A percentile compares a stretch with the other conserved stretches of the same genome.
Evolutionary conservation across 2,329 filamentous ascomycete genomes (phyloP).

Genomic region (Teratosphaeria gauchensis): DNA sequence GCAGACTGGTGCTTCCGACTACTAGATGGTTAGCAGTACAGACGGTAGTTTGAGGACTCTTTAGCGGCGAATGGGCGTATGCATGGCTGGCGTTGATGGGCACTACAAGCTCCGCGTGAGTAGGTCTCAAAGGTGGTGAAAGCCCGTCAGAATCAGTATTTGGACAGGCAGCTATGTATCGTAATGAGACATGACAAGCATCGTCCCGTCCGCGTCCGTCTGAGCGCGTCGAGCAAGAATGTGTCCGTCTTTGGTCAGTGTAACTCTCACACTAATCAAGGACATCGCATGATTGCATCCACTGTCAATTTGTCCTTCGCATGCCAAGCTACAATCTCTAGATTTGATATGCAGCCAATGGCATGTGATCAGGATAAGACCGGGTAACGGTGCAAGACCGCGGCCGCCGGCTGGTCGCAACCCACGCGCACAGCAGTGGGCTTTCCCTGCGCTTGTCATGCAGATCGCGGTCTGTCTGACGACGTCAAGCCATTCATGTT

Average conservation of each 20-base stretch:
- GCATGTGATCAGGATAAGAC: not conserved
- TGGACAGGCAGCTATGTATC: not conserved
- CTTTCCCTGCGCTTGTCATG: not conserved
- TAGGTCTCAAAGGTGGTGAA: not conserved
- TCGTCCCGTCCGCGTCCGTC: not conserved
- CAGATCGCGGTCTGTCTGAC: not conserved
- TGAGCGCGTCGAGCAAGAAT: not conserved
- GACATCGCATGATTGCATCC: not conserved
- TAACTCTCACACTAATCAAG: too few species aligned
- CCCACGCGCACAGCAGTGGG: not conserved
- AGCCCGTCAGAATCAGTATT: not conserved
- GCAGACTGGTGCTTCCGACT: constrained; percentile 63
- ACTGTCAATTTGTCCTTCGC: not conserved
- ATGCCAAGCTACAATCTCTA: not conserved
- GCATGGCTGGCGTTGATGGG: not conserved
- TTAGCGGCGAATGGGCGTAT: not conserved
- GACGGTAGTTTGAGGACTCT: not conserved
- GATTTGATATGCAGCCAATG: not conserved
- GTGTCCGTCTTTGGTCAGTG: not conserved
- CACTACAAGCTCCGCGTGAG: not conserved
- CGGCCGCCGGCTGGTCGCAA: not conserved
- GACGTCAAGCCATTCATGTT: not conserved
- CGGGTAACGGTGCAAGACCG: not conserved
- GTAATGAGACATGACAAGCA: not conserved
- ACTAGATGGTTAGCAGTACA: constrained; percentile 48